A percentile compares a stretch with the other conserved stretches of the same genome.
These are phyloP conservation scores for Fragilaria radians DNA, from an alignment of 108 stramenopile species.

Conservation along the genomic window DNA sequence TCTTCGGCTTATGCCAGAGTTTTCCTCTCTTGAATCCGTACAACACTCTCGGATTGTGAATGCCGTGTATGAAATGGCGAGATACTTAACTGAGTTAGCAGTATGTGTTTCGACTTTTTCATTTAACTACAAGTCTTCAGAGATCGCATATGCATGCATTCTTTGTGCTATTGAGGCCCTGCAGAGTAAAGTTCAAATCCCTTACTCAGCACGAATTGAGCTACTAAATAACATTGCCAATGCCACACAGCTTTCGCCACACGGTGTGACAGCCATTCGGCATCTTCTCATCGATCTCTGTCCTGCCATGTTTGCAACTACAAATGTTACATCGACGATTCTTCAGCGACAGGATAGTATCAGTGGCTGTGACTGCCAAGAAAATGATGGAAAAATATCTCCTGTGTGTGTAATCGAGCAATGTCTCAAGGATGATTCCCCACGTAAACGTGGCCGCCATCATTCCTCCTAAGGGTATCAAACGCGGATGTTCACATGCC, in stretches of 20 bases:
- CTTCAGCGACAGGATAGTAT: neutral
- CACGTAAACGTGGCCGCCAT: slow-evolving; percentile 5
- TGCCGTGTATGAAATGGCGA: slow-evolving; percentile 27
- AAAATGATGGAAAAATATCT: slow-evolving; percentile 14
- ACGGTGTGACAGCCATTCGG: neutral
- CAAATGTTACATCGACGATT: neutral
- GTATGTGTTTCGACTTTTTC: slow-evolving; percentile 31
- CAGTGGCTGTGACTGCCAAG: neutral
- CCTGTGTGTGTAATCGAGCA: slow-evolving; percentile 16
- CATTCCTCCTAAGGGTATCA: neutral
- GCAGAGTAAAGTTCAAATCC: slow-evolving; percentile 6
- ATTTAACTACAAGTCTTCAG: slow-evolving; percentile 29
- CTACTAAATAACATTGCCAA: slow-evolving; percentile 14
- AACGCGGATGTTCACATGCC: too few relatives aligned
- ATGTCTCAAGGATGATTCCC: neutral
- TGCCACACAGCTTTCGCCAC: slow-evolving; percentile 6
- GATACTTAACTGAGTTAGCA: slow-evolving; percentile 50
- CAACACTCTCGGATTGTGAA: neutral
- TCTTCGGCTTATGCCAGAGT: slow-evolving; percentile 25
- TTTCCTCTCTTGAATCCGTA: neutral
- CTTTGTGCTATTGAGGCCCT: slow-evolving; percentile 49
- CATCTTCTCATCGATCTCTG: slow-evolving; percentile 17
- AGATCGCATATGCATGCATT: slow-evolving; percentile 51
- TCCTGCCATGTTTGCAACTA: slow-evolving; percentile 17
- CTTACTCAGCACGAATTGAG: slow-evolving; percentile 7